Conservation (phyloP, 2,329 filamentous ascomycete species). For the Pseudocercospora pini-densiflorae region DNA sequence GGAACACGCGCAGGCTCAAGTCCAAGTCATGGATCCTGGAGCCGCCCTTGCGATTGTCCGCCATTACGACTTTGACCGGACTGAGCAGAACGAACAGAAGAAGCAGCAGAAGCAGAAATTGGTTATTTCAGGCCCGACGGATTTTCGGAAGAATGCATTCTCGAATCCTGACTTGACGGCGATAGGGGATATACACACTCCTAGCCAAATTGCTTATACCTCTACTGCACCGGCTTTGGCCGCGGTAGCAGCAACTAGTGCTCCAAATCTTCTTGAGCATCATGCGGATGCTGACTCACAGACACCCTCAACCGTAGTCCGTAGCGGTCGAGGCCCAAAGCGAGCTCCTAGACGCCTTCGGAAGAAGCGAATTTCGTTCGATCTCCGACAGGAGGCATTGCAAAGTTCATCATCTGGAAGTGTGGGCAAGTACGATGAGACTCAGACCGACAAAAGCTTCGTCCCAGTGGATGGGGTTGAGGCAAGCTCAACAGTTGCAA, state of each 20-base stretch:
- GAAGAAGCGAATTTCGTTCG: neutral
- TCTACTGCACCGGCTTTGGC: neutral
- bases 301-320: neutral
- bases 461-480: neutral
- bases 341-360: neutral
- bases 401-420: neutral
- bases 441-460: neutral
- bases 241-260: neutral
- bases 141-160: neutral
- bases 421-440: neutral
- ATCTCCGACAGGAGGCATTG: neutral
- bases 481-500: neutral
- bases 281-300: neutral
- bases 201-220: neutral
- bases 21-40: slow-evolving; percentile 1
- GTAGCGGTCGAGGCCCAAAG: neutral
- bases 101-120: neutral
- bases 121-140: neutral
- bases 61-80: neutral
- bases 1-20: neutral
- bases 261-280: neutral
- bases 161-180: neutral
- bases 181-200: too few relatives aligned
- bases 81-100: neutral
- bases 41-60: neutral